A percentile compares a stretch with the other conserved stretches of the same genome.
Evolutionary conservation across 164 flowering plant genomes (phyloP).

Genomic region (Pachysandra terminalis): DNA sequence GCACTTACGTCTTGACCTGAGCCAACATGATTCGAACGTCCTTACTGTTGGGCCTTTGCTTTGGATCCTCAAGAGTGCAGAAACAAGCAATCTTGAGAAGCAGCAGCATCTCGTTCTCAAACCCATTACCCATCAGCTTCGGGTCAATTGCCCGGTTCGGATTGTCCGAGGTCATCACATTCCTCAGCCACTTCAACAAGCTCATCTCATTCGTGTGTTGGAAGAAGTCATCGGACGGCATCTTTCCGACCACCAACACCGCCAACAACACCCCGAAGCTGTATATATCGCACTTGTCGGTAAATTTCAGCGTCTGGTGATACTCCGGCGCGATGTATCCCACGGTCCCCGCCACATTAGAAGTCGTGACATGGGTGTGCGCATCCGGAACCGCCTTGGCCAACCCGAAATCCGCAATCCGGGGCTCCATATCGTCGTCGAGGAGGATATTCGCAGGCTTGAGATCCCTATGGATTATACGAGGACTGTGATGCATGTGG

Average conservation of each 20-base stretch:
- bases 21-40: slow-evolving; percentile 74
- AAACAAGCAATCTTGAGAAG: slow-evolving; percentile 88
- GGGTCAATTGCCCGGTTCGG: slow-evolving; percentile 67
- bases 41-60: slow-evolving; percentile 87
- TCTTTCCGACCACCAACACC: slow-evolving; percentile 67
- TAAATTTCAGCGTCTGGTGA: slow-evolving; percentile 78
- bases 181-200: slow-evolving; percentile 82
- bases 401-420: slow-evolving; percentile 90
- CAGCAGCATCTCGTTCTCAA: slow-evolving; percentile 75
- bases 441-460: slow-evolving; percentile 86
- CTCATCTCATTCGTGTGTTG: slow-evolving; percentile 62
- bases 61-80: slow-evolving; percentile 79
- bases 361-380: slow-evolving; percentile 62
- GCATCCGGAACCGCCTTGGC: slow-evolving; percentile 78
- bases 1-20: slow-evolving; percentile 47
- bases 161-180: slow-evolving; percentile 66
- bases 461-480: slow-evolving; percentile 81
- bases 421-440: slow-evolving; percentile 85
- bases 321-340: slow-evolving; percentile 97
- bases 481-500: slow-evolving; percentile 59
- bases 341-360: slow-evolving; percentile 77
- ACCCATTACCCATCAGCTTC: slow-evolving; percentile 58
- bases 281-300: slow-evolving; percentile 87
- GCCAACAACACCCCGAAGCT: slow-evolving; percentile 86
- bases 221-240: slow-evolving; percentile 77